Evolutionary conservation across 1,284 basidiomycete species (phyloP).

Genomic region (Neolentinus lepideus): DNA sequence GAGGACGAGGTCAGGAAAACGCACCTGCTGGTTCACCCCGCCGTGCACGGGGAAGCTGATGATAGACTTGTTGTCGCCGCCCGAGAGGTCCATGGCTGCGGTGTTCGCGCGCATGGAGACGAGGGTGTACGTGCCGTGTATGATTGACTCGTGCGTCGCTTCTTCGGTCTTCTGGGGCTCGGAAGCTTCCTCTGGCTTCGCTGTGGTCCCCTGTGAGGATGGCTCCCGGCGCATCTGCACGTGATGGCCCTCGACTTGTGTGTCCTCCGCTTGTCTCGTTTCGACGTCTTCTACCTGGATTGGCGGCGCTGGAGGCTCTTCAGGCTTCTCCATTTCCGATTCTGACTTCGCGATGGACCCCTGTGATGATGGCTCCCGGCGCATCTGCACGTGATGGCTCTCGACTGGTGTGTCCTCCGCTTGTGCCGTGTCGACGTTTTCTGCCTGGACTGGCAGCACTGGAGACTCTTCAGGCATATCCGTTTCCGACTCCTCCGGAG

Average conservation of each 20-base stretch:
- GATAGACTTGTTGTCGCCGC: conserved; percentile 36
- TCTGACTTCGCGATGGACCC: background rate
- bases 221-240: no score
- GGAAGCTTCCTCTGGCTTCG: background rate
- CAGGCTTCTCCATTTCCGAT: no score
- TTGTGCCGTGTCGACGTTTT: background rate
- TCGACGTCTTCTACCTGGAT: background rate
- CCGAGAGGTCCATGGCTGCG: conserved; percentile 39
- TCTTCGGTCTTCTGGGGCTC: no score
- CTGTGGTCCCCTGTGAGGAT: background rate
- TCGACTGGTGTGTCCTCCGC: background rate
- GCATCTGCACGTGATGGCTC: no score
- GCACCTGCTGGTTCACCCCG: conserved; percentile 42
- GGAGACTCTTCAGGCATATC: background rate
- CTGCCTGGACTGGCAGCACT: background rate
- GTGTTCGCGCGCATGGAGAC: background rate
- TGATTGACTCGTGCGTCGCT: background rate
- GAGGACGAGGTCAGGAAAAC: background rate
- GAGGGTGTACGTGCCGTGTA: background rate
- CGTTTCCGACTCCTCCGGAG: background rate
- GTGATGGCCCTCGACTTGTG: no score
- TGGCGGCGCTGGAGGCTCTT: background rate
- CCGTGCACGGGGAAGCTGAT: conserved; percentile 39
- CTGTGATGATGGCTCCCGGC: background rate
- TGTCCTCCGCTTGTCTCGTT: background rate